A percentile compares a stretch with the other conserved stretches of the same genome.
phyloP scores from a whole-genome alignment of 2,329 filamentous ascomycete genomes.

The Neoarthrinium moseri region DNA sequence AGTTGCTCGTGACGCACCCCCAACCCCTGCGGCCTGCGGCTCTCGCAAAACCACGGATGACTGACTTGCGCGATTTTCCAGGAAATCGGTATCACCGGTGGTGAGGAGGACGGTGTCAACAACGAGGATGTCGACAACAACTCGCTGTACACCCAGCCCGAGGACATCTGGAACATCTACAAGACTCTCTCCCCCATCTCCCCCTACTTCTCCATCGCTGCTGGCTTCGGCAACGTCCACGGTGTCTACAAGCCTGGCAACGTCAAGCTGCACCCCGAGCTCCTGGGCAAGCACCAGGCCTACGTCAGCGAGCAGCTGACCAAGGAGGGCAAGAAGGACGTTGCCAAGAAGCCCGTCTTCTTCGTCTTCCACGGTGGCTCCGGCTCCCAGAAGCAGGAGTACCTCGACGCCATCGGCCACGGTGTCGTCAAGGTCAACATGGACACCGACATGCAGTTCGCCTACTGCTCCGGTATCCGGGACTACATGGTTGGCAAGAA shows the following conservation, averaged over 20 bases:
- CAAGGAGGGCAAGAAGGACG: slow-evolving; percentile 9
- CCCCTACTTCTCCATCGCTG: slow-evolving; percentile 96
- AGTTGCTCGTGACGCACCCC: slow-evolving; percentile 28
- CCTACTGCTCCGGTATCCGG: slow-evolving; percentile 88
- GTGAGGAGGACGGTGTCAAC: slow-evolving; percentile 98
- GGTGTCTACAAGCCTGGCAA: slow-evolving; percentile 99
- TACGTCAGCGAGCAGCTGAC: slow-evolving; percentile 80
- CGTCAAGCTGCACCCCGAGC: slow-evolving; percentile 93
- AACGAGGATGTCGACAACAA: slow-evolving; percentile 97
- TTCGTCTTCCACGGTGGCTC: slow-evolving; percentile 99
- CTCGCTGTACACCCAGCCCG: slow-evolving; percentile 95
- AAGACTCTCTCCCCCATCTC: slow-evolving; percentile 82
- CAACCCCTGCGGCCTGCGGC: background rate
- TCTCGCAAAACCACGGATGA: background rate
- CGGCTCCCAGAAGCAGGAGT: slow-evolving; percentile 88
- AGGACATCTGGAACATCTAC: slow-evolving; percentile 92
- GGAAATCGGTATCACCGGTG: slow-evolving; percentile 91
- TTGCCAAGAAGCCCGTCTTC: slow-evolving; percentile 82
- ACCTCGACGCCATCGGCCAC: slow-evolving; percentile 80
- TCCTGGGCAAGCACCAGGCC: slow-evolving; percentile 94
- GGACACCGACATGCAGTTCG: slow-evolving; percentile 96
- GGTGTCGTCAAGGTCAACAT: slow-evolving; percentile 99
- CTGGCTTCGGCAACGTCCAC: slow-evolving; percentile 98
- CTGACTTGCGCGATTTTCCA: background rate
- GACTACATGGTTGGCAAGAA: slow-evolving; percentile 95